Base-by-base conservation (phyloP, 2,329 filamentous ascomycete species). In the Onygenales sp. region DNA sequence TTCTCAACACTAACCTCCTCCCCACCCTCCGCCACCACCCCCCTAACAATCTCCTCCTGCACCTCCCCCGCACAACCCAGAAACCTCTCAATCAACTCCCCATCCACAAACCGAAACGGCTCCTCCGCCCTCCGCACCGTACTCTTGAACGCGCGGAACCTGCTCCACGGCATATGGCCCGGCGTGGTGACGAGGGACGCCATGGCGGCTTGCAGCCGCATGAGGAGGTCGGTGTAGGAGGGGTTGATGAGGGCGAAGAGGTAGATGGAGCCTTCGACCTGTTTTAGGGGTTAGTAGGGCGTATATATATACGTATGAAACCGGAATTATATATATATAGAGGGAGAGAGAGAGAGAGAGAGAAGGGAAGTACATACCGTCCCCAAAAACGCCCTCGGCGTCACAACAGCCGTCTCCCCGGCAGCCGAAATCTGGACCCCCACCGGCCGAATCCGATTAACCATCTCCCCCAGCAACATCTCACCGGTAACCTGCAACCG, bases 241-340 rank as follows among this genome's bases (percentile, higher is more conserved):
- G 86, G 77, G 2, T 84, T 77, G 58, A 98, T 89, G 6, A 86
- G 80, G 0, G 87, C 89, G 62, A 93, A 92, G 58, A 98, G 82
- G 68, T 95, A 96, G 48, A 98, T 85, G 0, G 86, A 86, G 31
- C 93, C 93, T 67, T 97, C 92, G 47, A 91, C 83, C 88, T 93
- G 61, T 54, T 43, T 40, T 42, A n/a, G 39, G 32, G 17, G 6
- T 43, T 49, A 43, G 17, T 7, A 36, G 8, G 39, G 14, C 7
- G 9, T 32, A 17, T 17, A 17, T 17, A 17, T 17, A 17, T 17
- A 17, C 17, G 17, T 17, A 17, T 17, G 17, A 2, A 17, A 17
- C 2, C 17, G 17, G 2, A 17, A 17, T 17, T 0, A 17, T 17
- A 17, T 17, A 17, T 17, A 17, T 17, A 17, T 17, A 17, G 17